Base-by-base conservation (phyloP, 1,284 basidiomycete genomes). In the Pholiota adiposa region DNA sequence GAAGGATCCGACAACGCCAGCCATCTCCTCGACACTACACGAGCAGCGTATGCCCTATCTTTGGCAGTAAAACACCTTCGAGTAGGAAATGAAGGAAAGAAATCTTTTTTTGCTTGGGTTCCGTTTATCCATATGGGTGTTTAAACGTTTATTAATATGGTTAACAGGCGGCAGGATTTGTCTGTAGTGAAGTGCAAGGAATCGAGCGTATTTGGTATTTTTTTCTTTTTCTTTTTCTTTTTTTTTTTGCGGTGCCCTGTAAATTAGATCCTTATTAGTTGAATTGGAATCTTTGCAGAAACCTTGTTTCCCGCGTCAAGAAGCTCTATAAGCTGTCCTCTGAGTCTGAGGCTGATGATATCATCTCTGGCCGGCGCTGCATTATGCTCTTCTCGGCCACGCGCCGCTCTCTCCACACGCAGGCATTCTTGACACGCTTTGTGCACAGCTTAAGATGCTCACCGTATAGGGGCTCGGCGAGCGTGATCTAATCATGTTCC, bases 401-500 rank as follows among this genome's bases (percentile, higher is more conserved):
- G 85, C 88, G 68, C 84, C 83, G 56, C 87, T 89, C 41, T 78
- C 76, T 36, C 81, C 88, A n/a, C 87, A 88, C 43, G 82, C 78
- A 43, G 87, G 86, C 58, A 97, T 97, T 65, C 87, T 99, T 66
- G 96, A 98, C 79, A 96, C 97, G 19, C 90, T 99, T 65, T 97
- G 96, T 72, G 94, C 88, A 2, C 90, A 85, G 31, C 86, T 99
- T 54, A 96, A 99, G 82, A 84, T 82, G 65, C 86, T 97, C 75
- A 98, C 97, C 91, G 86, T 89, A 74, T 98, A 98, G 79, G 91
- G 89, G 64, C 79, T 84, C 50, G 94, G 94, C 63, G 96, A 98
- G 79, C 89, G 95, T 19, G 97, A 99, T 76, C 87, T 98, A 66
- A 94, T 99, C 67, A 94, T 98, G 87, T 87, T 99, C 55, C 96